These are phyloP conservation scores for Wickerhamiella brachini DNA, from an alignment of 805 yeast genomes.

Conservation along the genomic window DNA sequence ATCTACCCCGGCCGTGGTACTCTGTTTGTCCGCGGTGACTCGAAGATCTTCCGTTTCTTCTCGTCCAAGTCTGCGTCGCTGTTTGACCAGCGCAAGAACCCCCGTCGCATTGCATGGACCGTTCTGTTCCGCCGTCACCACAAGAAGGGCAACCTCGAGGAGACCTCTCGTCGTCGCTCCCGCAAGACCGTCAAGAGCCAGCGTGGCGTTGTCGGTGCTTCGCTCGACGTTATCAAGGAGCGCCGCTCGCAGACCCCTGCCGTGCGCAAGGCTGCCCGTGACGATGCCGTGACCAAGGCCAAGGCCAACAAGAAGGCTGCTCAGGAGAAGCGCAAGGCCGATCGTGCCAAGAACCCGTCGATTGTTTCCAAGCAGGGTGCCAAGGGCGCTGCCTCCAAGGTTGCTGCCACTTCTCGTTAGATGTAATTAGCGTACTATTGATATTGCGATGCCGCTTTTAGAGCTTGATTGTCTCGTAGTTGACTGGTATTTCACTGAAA, in stretches of 20 bases:
- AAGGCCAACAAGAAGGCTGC: slow-evolving; percentile 56
- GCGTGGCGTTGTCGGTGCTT: slow-evolving; percentile 99
- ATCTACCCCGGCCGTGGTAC: slow-evolving; percentile 99
- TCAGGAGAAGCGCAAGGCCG: slow-evolving; percentile 92
- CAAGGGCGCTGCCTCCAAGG: slow-evolving; percentile 97
- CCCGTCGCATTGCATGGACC: slow-evolving; percentile 99
- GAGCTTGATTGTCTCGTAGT: not conserved
- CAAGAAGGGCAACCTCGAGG: slow-evolving; percentile 99
- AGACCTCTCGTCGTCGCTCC: slow-evolving; percentile 89
- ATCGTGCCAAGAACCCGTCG: slow-evolving; percentile 58
- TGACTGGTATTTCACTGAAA: too few species aligned
- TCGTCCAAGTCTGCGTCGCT: slow-evolving; percentile 94
- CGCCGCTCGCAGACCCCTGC: slow-evolving; percentile 94
- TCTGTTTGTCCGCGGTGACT: slow-evolving; percentile 98
- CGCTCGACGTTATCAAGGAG: slow-evolving; percentile 95
- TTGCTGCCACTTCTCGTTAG: slow-evolving; percentile 94
- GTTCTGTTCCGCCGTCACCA: slow-evolving; percentile 99
- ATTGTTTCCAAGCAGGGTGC: slow-evolving; percentile 83
- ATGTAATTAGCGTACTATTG: slow-evolving; percentile 7
- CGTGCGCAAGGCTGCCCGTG: slow-evolving; percentile 96
- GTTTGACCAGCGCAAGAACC: slow-evolving; percentile 99
- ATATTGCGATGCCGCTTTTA: not conserved
- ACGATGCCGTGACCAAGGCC: slow-evolving; percentile 53
- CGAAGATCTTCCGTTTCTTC: slow-evolving; percentile 99
- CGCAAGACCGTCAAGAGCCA: slow-evolving; percentile 97